Evolutionary conservation across 331 rosid species (phyloP).

Genomic region (Stylosanthes scabra): DNA sequence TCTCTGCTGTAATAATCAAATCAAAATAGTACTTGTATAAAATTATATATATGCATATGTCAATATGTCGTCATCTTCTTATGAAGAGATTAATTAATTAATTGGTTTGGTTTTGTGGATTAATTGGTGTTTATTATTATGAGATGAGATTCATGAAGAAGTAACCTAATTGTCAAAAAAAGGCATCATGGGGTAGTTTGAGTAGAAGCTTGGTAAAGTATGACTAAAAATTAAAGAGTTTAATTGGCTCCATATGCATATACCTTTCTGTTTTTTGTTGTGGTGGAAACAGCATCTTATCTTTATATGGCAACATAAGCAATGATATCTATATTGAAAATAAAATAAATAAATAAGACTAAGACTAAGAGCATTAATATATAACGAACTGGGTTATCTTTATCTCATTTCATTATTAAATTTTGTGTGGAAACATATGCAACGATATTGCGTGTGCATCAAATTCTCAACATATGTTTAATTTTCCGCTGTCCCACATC

Average conservation of each 20-base stretch:
- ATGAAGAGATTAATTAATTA: slow-evolving; percentile 10
- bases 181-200: slow-evolving; percentile 41
- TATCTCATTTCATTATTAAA: slow-evolving; percentile 31
- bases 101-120: slow-evolving; percentile 26
- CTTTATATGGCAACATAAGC: slow-evolving; percentile 26
- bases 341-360: not conserved
- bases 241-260: slow-evolving; percentile 26
- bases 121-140: not conserved
- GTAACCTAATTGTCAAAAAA: slow-evolving; percentile 49
- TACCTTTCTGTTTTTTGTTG: slow-evolving; percentile 47
- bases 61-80: no score
- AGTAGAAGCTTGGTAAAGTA: slow-evolving; percentile 59
- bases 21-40: not conserved
- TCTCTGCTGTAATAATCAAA: not conserved
- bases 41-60: not conserved
- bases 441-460: slow-evolving; percentile 27
- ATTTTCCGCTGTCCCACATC: slow-evolving; percentile 27
- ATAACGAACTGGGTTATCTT: slow-evolving; percentile 24
- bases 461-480: slow-evolving; percentile 16
- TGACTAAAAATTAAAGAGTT: not conserved
- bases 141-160: slow-evolving; percentile 51
- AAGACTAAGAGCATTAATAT: not conserved
- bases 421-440: not conserved
- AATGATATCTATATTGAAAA: slow-evolving; percentile 39
- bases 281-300: slow-evolving; percentile 39